Percentiles rank a stretch among this genome's conserved stretches.
Evolutionary conservation across 331 rosid species (phyloP).

Genomic region (Telfairia occidentalis): DNA sequence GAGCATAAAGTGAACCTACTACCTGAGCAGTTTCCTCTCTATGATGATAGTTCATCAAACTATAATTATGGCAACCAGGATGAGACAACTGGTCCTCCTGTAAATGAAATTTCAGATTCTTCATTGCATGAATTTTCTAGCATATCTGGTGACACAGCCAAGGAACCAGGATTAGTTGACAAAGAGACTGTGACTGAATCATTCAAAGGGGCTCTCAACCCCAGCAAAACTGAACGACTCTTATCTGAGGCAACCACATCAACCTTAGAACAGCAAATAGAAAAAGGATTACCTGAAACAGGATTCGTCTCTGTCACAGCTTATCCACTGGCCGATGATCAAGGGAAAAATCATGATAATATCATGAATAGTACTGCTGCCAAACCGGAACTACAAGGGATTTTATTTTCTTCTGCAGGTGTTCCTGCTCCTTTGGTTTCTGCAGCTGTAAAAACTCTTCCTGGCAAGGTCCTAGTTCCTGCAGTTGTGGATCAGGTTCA

Average conservation of each 20-base stretch:
- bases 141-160: slow-evolving; percentile 15
- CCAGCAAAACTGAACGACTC: background rate
- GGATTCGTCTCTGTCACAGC: slow-evolving; percentile 21
- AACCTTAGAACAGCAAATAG: slow-evolving; percentile 14
- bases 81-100: slow-evolving; percentile 27
- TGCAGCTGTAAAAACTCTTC: slow-evolving; percentile 56
- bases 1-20: slow-evolving; percentile 31
- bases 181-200: slow-evolving; percentile 28
- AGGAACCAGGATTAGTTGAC: slow-evolving; percentile 21
- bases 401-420: slow-evolving; percentile 72
- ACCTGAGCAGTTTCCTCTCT: slow-evolving; percentile 21
- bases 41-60: slow-evolving; percentile 28
- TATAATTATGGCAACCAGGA: slow-evolving; percentile 32
- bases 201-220: slow-evolving; percentile 26
- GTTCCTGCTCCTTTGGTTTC: slow-evolving; percentile 90
- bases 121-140: slow-evolving; percentile 21
- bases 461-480: slow-evolving; percentile 91
- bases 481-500: slow-evolving; percentile 92
- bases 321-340: slow-evolving; percentile 26
- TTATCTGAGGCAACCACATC: slow-evolving; percentile 1
- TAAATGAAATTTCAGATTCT: slow-evolving; percentile 21
- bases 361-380: slow-evolving; percentile 32
- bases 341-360: slow-evolving; percentile 20
- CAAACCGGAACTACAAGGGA: slow-evolving; percentile 42
- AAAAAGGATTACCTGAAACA: slow-evolving; percentile 24